A percentile compares a stretch with the other conserved stretches of the same genome.
phyloP scores from a whole-genome alignment of 345 rosid genomes.

The Melaleuca quinquenervia region DNA sequence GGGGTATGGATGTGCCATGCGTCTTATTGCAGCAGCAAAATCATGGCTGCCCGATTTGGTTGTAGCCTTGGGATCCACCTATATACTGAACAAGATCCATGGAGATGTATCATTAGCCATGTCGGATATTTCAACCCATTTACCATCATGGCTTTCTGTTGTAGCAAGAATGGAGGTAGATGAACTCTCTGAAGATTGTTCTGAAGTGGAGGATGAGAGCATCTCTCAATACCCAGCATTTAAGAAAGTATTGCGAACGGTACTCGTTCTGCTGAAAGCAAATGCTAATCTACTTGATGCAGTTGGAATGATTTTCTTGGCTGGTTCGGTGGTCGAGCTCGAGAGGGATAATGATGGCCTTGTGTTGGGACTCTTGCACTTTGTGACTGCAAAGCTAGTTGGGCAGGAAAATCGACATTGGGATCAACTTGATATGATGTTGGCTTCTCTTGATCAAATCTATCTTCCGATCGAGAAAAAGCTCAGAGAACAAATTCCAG shows the following conservation, averaged over 20 bases:
- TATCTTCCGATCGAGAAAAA: constrained; percentile 55
- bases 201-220: constrained; percentile 26
- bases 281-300: constrained; percentile 42
- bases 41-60: constrained; percentile 88
- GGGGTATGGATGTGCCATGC: constrained; percentile 41
- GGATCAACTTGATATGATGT: constrained; percentile 61
- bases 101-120: constrained; percentile 18
- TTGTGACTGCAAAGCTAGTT: constrained; percentile 45
- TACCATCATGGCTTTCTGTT: constrained; percentile 56
- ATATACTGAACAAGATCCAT: constrained; percentile 23
- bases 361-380: constrained; percentile 49
- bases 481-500: constrained; percentile 34
- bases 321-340: constrained; percentile 35
- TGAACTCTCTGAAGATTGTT: constrained; percentile 17
- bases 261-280: constrained; percentile 31
- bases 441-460: constrained; percentile 45
- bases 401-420: constrained; percentile 51
- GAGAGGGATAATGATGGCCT: constrained; percentile 47
- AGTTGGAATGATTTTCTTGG: constrained; percentile 48
- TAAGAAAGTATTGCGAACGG: constrained; percentile 26
- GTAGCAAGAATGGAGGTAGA: constrained; percentile 40
- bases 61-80: constrained; percentile 57
- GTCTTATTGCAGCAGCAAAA: constrained; percentile 42
- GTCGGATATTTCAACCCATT: constrained; percentile 29
- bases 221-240: constrained; percentile 25